Percentiles rank a stretch among this genome's conserved stretches.
These are phyloP conservation scores for Ophioceras dolichostomum DNA, from an alignment of 2,329 filamentous ascomycete species.

Conservation along the genomic window DNA sequence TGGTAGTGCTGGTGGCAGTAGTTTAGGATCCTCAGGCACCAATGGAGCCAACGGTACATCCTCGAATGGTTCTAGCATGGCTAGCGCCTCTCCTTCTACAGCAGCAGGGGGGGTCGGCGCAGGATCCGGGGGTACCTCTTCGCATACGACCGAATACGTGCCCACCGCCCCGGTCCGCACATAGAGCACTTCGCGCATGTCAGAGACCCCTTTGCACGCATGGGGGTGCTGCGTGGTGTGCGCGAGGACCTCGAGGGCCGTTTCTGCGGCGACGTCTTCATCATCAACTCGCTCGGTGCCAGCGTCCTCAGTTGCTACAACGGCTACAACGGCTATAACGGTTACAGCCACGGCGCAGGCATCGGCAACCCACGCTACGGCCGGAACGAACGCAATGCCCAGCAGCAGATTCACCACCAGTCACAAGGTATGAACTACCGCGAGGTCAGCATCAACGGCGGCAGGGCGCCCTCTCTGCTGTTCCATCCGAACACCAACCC, in stretches of 20 bases:
- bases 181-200: conserved; percentile 23
- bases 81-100: too few species aligned
- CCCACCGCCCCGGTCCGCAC: conserved; percentile 13
- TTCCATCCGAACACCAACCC: too few species aligned
- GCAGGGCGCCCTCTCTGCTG: background rate
- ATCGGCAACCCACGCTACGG: too few species aligned
- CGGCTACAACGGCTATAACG: conserved; percentile 1
- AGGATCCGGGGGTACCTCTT: too few species aligned
- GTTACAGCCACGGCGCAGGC: conserved; percentile 3
- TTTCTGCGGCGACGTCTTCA: conserved; percentile 25
- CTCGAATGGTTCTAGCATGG: background rate
- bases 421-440: too few species aligned
- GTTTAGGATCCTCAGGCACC: too few species aligned
- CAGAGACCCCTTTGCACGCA: conserved; percentile 23
- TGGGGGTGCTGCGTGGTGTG: conserved; percentile 23
- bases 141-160: too few species aligned
- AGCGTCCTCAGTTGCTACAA: background rate
- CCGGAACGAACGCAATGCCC: too few species aligned
- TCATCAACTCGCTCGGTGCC: conserved; percentile 13
- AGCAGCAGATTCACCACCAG: too few species aligned
- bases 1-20: too few species aligned
- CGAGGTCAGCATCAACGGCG: background rate
- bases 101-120: too few species aligned
- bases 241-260: conserved; percentile 21
- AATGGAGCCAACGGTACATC: background rate